A percentile compares a stretch with the other conserved stretches of the same genome.
These are phyloP conservation scores for Scheffersomyces illinoinensis DNA, from an alignment of 1,139 yeast genomes.

Conservation along the genomic window DNA sequence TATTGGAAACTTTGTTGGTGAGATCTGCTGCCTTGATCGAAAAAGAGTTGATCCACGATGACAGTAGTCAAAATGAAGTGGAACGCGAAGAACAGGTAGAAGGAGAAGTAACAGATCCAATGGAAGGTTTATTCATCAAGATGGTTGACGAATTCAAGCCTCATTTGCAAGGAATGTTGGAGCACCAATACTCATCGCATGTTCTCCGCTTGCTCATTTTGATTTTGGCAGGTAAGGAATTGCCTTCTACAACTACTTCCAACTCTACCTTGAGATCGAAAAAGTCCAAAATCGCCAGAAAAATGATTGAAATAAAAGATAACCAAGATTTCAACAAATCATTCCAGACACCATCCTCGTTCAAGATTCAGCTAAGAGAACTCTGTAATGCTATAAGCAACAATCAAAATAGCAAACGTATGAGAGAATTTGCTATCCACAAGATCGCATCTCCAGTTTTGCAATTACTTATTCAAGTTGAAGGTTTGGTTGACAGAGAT, in stretches of 20 bases:
- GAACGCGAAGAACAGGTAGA: slow-evolving; percentile 36
- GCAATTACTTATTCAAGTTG: slow-evolving; percentile 78
- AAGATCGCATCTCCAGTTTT: slow-evolving; percentile 85
- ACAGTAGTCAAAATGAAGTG: slow-evolving; percentile 32
- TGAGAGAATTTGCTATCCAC: slow-evolving; percentile 76
- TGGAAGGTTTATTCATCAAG: slow-evolving; percentile 64
- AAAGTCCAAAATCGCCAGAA: slow-evolving; percentile 85
- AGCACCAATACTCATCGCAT: slow-evolving; percentile 86
- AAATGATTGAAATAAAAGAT: slow-evolving; percentile 87
- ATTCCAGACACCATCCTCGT: slow-evolving; percentile 72
- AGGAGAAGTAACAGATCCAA: slow-evolving; percentile 45
- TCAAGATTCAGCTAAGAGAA: slow-evolving; percentile 60
- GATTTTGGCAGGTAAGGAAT: slow-evolving; percentile 72
- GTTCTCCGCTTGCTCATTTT: slow-evolving; percentile 72
- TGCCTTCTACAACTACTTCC: slow-evolving; percentile 74
- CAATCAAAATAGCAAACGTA: slow-evolving; percentile 43
- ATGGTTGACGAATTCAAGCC: slow-evolving; percentile 72
- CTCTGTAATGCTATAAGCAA: slow-evolving; percentile 38
- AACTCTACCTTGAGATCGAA: slow-evolving; percentile 82
- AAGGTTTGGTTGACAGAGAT: slow-evolving; percentile 74
- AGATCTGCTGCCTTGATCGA: slow-evolving; percentile 77
- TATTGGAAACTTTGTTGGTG: slow-evolving; percentile 81
- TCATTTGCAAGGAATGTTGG: slow-evolving; percentile 56
- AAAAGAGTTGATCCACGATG: slow-evolving; percentile 52
- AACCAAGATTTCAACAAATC: slow-evolving; percentile 64